Base-by-base conservation (phyloP, 2,329 filamentous ascomycete genomes). In the Fusarium sp. region DNA sequence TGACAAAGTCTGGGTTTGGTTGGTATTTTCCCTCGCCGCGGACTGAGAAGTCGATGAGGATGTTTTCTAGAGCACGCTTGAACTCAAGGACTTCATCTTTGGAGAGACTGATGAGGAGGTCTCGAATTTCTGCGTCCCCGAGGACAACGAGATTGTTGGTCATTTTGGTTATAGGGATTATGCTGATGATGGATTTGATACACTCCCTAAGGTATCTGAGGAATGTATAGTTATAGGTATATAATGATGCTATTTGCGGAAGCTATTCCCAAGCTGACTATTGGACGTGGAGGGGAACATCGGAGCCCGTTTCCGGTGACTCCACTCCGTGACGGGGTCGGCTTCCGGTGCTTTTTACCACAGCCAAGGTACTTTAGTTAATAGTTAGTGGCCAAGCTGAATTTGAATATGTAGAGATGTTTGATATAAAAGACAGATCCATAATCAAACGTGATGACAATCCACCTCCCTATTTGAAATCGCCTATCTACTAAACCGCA, bases 11-110 rank as follows among this genome's bases (percentile, higher is more conserved):
- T 7, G 69, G 62, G 0, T 39, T 41, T 17, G 67, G 73, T 8
- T 75, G 73, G n/a, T 66, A 74, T 41, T 62, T 14, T 2, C 61
- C 36, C 36, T 74, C 72, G 1, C 48, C 42, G 8, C 45, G 58
- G 4, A 66, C 58, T 4, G 72, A 67, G 40, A 69, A 69, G 6
- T 66, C 37, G 4, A 62, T 14, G 4, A 74, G 52, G 15, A 70
- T 55, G 2, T 66, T 42, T 13, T 58, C 58, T 2, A 74, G 40
- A 5, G 39, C 25, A 1, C 45, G 18, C 18, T 65, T 62, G 17
- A 74, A 65, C 2, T 41, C 13, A 11, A 65, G 20, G 15, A 72
- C 53, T 15, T 69, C 65, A 2, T 62, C 42, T 10, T 51, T 67
- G 3, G 63, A 45, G 1, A 69, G 56, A 14, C 56, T 37, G 20